These are phyloP conservation scores for Solanum tarijense DNA, from an alignment of 257 asterid species.

Conservation along the genomic window DNA sequence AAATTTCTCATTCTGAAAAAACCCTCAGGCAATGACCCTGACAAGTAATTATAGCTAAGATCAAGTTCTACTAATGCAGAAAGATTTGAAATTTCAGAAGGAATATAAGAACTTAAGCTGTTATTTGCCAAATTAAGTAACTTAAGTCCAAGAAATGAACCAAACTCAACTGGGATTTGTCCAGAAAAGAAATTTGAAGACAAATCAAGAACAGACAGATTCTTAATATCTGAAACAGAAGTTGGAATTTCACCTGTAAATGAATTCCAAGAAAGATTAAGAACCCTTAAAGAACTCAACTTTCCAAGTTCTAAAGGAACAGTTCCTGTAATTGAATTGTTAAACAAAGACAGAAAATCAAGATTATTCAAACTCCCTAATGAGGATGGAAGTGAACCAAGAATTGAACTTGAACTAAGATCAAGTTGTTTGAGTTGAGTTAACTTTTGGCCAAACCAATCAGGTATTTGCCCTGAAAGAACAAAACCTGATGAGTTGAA, in stretches of 20 bases:
- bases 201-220: constrained; percentile 45
- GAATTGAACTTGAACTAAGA: constrained; percentile 53
- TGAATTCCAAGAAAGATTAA: constrained; percentile 45
- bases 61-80: constrained; percentile 33
- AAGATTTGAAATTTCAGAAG: constrained; percentile 44
- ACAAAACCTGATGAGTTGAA: constrained; percentile 57
- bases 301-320: constrained; percentile 48
- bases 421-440: constrained; percentile 47
- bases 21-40: constrained; percentile 33
- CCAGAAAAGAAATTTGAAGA: constrained; percentile 53
- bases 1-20: constrained; percentile 29
- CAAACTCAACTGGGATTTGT: constrained; percentile 30
- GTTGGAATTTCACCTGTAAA: constrained; percentile 53
- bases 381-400: constrained; percentile 52
- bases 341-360: constrained; percentile 23
- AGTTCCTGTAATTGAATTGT: constrained; percentile 45
- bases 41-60: constrained; percentile 40
- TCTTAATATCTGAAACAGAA: constrained; percentile 31
- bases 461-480: constrained; percentile 54
- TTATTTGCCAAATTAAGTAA: constrained; percentile 37
- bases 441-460: constrained; percentile 44
- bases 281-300: constrained; percentile 23
- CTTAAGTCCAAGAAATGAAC: constrained; percentile 30
- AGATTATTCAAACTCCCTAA: constrained; percentile 36
- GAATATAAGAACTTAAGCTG: constrained; percentile 39